These are phyloP conservation scores for Paecilomyces fulvus DNA, from an alignment of 2,329 filamentous ascomycete genomes.

Conservation along the genomic window DNA sequence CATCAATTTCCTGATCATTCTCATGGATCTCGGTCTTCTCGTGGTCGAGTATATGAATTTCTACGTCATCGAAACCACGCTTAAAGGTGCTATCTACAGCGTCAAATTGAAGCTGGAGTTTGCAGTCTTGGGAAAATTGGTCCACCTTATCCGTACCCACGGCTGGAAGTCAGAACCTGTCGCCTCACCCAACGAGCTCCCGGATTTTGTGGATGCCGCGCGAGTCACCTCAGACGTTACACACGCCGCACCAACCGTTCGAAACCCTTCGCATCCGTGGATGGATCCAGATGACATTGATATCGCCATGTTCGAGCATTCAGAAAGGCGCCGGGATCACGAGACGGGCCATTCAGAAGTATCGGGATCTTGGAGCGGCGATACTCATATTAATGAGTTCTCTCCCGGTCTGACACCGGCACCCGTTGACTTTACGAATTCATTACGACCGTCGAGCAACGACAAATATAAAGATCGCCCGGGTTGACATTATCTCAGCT, in stretches of 20 bases:
- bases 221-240: conserved; percentile 36
- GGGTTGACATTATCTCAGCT: not conserved
- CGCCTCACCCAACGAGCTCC: conserved; percentile 18
- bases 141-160: conserved; percentile 32
- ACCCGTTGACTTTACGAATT: not conserved
- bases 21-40: conserved; percentile 37
- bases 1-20: conserved; percentile 42
- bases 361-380: conserved; percentile 22
- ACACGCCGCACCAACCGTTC: conserved; percentile 20
- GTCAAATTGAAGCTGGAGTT: conserved; percentile 45
- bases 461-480: not conserved
- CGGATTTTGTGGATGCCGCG: conserved; percentile 38
- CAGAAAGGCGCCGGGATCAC: conserved; percentile 8
- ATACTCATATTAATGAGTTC: conserved; percentile 14
- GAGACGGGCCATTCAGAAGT: conserved; percentile 16
- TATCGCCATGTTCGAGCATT: conserved; percentile 32
- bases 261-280: conserved; percentile 15
- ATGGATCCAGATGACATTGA: conserved; percentile 29
- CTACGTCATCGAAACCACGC: conserved; percentile 40
- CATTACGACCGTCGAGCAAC: not conserved
- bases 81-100: conserved; percentile 41
- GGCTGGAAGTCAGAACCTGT: conserved; percentile 29
- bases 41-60: conserved; percentile 36
- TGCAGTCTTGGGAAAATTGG: conserved; percentile 38
- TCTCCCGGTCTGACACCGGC: not conserved